These are phyloP conservation scores for Cladophialophora exuberans DNA, from an alignment of 2,329 filamentous ascomycete species.

Conservation along the genomic window DNA sequence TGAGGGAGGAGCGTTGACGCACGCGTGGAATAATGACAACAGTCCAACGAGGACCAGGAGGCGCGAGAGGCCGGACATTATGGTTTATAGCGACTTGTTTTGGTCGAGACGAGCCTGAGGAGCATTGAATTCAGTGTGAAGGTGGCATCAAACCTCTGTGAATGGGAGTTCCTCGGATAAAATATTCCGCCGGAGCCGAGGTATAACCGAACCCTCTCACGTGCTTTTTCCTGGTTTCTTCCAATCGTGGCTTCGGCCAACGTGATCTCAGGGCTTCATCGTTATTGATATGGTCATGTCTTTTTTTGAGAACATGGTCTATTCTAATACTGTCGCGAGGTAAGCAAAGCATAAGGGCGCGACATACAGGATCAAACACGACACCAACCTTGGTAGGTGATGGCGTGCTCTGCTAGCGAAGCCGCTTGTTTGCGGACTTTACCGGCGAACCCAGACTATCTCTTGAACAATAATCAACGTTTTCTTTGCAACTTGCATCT, in stretches of 20 bases:
- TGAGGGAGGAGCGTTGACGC: constrained; percentile 45
- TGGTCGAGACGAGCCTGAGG: neutral
- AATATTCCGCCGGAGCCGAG: neutral
- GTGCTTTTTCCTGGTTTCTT: no score
- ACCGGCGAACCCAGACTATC: neutral
- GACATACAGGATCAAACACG: no score
- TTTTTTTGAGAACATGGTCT: no score
- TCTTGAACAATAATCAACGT: neutral
- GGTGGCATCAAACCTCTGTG: neutral
- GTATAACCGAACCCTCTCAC: no score
- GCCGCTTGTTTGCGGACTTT: neutral
- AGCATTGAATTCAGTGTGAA: neutral
- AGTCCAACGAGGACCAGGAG: constrained; percentile 74
- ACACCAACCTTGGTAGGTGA: neutral
- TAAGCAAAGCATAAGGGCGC: no score
- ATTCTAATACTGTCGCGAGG: no score
- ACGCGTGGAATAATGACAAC: constrained; percentile 84
- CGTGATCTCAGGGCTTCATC: no score
- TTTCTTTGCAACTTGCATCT: neutral
- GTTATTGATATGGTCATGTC: no score
- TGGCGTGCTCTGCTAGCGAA: neutral
- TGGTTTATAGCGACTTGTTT: constrained; percentile 18
- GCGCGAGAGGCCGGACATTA: constrained; percentile 73
- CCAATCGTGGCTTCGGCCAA: no score
- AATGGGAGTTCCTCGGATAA: neutral